Evolutionary conservation across 768 basidiomycete genomes (phyloP).

Genomic region (Leccinellum albellum): DNA sequence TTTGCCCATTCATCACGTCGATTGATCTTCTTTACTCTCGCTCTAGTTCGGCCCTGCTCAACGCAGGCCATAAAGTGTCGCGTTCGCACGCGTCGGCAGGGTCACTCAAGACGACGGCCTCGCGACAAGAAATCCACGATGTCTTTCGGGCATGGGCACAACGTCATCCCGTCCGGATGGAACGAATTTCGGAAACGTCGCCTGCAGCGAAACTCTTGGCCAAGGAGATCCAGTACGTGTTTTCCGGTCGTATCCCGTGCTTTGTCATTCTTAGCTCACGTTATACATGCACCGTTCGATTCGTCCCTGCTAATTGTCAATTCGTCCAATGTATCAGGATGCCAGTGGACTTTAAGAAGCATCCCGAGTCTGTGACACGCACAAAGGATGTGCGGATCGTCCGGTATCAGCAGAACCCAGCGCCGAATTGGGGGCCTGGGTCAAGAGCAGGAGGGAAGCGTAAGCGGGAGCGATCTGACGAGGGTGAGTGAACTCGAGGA

Average conservation of each 20-base stretch:
- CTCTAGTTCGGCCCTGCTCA: constrained; percentile 79
- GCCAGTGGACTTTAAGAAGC: constrained; percentile 71
- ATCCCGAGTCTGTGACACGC: constrained; percentile 59
- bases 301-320: no score
- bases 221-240: constrained; percentile 60
- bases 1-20: background rate
- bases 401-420: constrained; percentile 87
- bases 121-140: constrained; percentile 69
- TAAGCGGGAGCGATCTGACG: constrained; percentile 28
- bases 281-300: background rate
- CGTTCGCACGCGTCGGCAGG: constrained; percentile 89
- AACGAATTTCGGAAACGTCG: constrained; percentile 72
- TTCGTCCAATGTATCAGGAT: constrained; percentile 5
- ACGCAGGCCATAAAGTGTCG: constrained; percentile 80
- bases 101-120: constrained; percentile 86
- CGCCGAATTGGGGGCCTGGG: constrained; percentile 91
- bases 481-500: constrained; percentile 5
- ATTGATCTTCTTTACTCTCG: background rate
- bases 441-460: constrained; percentile 49
- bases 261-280: background rate
- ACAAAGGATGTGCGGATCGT: constrained; percentile 73
- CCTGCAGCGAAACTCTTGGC: constrained; percentile 67
- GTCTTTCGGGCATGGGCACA: constrained; percentile 85
- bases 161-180: constrained; percentile 74
- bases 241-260: background rate